phyloP scores from a whole-genome alignment of 495 filamentous ascomycete genomes.

The Hypoxylon crocopeplum region DNA sequence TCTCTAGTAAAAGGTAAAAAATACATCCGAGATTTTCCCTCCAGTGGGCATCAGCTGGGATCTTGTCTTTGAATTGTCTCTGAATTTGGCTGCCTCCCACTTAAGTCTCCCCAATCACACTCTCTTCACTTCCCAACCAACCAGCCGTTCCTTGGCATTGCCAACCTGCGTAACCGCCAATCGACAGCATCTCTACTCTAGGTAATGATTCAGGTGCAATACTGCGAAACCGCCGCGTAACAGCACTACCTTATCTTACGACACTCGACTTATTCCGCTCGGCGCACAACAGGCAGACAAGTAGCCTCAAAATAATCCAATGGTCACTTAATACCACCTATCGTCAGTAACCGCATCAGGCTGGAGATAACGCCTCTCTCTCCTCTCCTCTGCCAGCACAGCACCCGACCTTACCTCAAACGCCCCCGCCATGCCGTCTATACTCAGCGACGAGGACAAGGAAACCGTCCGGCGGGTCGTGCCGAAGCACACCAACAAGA shows the following conservation, averaged over 20 bases:
- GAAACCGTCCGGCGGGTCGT: constrained; percentile 90
- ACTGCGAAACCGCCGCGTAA: constrained; percentile 22
- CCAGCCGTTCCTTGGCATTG: constrained; percentile 9
- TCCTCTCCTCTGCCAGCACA: constrained; percentile 11
- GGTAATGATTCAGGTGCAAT: constrained; percentile 6
- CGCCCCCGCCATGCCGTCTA: constrained; percentile 74
- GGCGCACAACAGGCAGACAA: constrained; percentile 16
- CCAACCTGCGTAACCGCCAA: constrained; percentile 34
- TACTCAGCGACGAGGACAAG: constrained; percentile 89
- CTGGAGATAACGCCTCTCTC: constrained; percentile 22
- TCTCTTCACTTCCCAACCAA: constrained; percentile 9
- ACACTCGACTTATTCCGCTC: not conserved
- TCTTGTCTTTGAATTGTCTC: too few species aligned
- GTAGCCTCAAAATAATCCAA: constrained; percentile 28
- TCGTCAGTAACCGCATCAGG: too few species aligned
- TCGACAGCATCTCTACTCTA: constrained; percentile 15
- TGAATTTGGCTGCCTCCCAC: not conserved
- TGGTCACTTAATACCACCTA: constrained; percentile 31
- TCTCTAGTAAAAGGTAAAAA: too few species aligned
- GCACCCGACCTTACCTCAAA: constrained; percentile 28
- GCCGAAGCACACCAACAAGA: constrained; percentile 92
- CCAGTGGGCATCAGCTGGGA: too few species aligned
- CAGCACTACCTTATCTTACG: constrained; percentile 1
- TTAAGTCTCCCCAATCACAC: too few species aligned
- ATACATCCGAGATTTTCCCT: too few species aligned